Conservation (phyloP, 2,329 filamentous ascomycete genomes). For the Epichloe scottii region DNA sequence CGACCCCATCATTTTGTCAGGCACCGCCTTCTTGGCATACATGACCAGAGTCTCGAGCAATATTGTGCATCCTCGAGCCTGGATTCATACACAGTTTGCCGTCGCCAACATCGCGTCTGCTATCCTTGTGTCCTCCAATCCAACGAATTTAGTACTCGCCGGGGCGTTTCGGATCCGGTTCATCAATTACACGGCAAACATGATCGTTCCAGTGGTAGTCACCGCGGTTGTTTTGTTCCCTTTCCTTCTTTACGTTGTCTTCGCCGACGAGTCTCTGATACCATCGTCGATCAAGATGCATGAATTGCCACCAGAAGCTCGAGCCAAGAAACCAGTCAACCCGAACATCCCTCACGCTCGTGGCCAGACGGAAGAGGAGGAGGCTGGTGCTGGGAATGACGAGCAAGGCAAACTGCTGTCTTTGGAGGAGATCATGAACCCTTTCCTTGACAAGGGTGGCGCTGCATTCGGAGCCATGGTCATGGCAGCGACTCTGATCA, state of each 20-base stretch:
- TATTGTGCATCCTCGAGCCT: constrained; percentile 56
- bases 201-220: constrained; percentile 59
- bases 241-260: constrained; percentile 57
- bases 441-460: constrained; percentile 55
- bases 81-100: constrained; percentile 62
- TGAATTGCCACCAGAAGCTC: constrained; percentile 46
- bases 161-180: constrained; percentile 62
- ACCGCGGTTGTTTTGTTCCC: constrained; percentile 58
- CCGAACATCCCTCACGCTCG: constrained; percentile 58
- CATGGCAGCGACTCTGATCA: constrained; percentile 55
- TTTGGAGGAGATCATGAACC: constrained; percentile 64
- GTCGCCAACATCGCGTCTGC: constrained; percentile 63
- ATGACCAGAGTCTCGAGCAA: constrained; percentile 66
- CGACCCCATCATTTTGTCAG: constrained; percentile 62
- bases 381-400: constrained; percentile 29
- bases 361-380: constrained; percentile 39
- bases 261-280: constrained; percentile 50
- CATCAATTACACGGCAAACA: constrained; percentile 63
- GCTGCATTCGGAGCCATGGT: constrained; percentile 51
- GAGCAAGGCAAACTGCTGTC: constrained; percentile 44
- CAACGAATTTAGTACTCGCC: constrained; percentile 62
- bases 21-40: constrained; percentile 63
- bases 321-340: constrained; percentile 47
- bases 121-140: constrained; percentile 66
- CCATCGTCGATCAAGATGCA: constrained; percentile 56